A percentile compares a stretch with the other conserved stretches of the same genome.
phyloP scores from a whole-genome alignment of 164 flowering plant species.

The Tinospora cordifolia region DNA sequence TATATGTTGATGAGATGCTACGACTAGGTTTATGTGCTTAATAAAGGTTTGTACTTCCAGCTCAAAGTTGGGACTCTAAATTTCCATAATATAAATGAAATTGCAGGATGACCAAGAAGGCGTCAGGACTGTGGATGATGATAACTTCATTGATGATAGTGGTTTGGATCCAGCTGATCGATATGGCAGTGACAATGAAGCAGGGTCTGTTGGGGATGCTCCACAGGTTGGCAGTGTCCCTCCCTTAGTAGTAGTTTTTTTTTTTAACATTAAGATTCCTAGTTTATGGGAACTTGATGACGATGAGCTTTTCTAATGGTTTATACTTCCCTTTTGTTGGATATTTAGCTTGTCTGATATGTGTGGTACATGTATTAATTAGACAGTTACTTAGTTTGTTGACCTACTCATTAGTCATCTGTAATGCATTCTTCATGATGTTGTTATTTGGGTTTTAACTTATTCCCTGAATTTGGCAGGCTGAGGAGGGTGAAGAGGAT shows the following conservation, averaged over 20 bases:
- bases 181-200: constrained; percentile 57
- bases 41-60: background rate
- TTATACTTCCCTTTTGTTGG: background rate
- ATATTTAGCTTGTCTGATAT: background rate
- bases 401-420: background rate
- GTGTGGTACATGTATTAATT: background rate
- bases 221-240: constrained; percentile 58
- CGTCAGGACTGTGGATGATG: constrained; percentile 69
- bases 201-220: constrained; percentile 49
- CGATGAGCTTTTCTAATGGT: too few species aligned
- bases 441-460: background rate
- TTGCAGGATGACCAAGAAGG: constrained; percentile 81
- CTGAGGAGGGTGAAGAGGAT: constrained; percentile 82
- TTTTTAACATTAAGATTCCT: background rate
- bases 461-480: constrained; percentile 32
- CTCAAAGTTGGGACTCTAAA: background rate
- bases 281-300: background rate
- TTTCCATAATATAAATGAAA: constrained; percentile 4
- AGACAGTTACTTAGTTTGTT: background rate
- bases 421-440: background rate
- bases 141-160: constrained; percentile 87
- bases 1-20: constrained; percentile 2
- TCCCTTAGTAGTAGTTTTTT: background rate
- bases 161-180: constrained; percentile 78
- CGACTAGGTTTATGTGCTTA: constrained; percentile 2